These are phyloP conservation scores for Lactarius sp. DNA, from an alignment of 768 basidiomycete species.

Conservation along the genomic window DNA sequence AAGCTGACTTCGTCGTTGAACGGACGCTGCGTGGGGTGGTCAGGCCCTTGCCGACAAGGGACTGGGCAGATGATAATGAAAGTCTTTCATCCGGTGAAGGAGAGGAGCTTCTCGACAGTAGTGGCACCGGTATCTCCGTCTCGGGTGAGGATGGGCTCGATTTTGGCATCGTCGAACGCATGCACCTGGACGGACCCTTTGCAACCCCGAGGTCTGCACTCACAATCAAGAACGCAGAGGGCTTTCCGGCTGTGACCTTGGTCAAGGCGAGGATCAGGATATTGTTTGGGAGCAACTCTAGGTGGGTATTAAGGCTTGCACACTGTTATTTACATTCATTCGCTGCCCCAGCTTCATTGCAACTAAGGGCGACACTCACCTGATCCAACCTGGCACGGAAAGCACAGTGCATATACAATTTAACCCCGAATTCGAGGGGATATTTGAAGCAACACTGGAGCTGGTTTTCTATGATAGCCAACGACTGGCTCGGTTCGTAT, in stretches of 20 bases:
- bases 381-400: constrained; percentile 5
- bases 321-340: neutral
- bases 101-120: constrained; percentile 38
- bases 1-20: constrained; percentile 1
- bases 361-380: neutral
- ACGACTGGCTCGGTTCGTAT: neutral
- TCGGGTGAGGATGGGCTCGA: constrained; percentile 38
- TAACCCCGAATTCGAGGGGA: constrained; percentile 13
- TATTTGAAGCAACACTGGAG: constrained; percentile 12
- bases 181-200: constrained; percentile 28
- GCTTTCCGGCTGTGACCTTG: constrained; percentile 15
- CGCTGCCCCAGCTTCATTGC: constrained; percentile 5
- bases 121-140: constrained; percentile 41
- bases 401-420: constrained; percentile 9
- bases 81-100: constrained; percentile 8
- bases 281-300: neutral
- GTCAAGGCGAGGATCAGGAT: constrained; percentile 10
- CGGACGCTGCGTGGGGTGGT: constrained; percentile 1
- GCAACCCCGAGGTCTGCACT: constrained; percentile 5
- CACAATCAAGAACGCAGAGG: constrained; percentile 22
- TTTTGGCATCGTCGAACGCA: constrained; percentile 46
- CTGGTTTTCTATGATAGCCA: constrained; percentile 12
- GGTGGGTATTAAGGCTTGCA: constrained; percentile 2
- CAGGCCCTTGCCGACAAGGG: neutral
- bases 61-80: neutral